A percentile compares a stretch with the other conserved stretches of the same genome.
phyloP scores from a whole-genome alignment of 1,284 basidiomycete species.

The Stygiomarasmius scandens region DNA sequence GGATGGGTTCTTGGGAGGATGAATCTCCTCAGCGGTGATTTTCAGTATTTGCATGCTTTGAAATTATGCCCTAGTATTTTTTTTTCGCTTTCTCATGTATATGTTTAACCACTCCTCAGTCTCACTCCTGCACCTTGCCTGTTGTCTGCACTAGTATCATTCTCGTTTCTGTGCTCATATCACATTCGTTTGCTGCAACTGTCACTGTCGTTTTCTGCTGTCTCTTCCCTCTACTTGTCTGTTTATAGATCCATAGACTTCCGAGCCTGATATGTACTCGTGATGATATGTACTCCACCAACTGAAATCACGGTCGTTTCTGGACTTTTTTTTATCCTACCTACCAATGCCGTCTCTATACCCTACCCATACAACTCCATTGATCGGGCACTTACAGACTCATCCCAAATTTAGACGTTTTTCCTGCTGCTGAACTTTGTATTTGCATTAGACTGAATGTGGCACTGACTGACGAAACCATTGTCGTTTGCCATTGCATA shows the following conservation, averaged over 20 bases:
- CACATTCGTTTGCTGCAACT: background rate
- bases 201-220: background rate
- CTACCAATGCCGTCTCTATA: no score
- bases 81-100: background rate
- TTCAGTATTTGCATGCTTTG: background rate
- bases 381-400: no score
- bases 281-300: no score
- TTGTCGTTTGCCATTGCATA: conserved; percentile 9
- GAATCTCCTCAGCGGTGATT: conserved; percentile 28
- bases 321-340: no score
- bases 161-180: background rate
- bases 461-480: no score
- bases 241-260: no score
- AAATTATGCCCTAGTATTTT: background rate
- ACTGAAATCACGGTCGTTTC: no score
- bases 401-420: no score
- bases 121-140: background rate
- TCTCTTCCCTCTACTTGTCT: conserved; percentile 1
- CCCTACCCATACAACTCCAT: no score
- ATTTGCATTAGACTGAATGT: no score
- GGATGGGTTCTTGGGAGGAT: conserved; percentile 71
- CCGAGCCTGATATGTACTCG: no score
- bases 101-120: background rate
- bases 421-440: no score
- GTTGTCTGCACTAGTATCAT: background rate